A percentile compares a stretch with the other conserved stretches of the same genome.
Conservation (phyloP, 805 yeast species). For the Wickerhamomyces silvicola region DNA sequence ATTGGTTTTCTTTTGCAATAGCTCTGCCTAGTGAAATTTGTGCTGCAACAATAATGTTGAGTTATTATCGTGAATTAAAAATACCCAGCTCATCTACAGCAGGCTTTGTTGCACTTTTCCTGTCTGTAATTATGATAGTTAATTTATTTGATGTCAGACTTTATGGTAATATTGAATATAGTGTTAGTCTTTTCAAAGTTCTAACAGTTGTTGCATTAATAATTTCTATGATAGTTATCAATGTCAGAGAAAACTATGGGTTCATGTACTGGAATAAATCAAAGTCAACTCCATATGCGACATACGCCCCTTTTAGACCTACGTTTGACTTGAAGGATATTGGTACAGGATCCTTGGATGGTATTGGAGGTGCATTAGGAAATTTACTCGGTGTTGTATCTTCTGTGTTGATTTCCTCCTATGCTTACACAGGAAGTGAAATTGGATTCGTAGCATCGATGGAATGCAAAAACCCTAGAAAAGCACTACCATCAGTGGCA, state of each 20-base stretch:
- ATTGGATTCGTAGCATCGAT: slow-evolving; percentile 80
- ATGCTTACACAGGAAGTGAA: slow-evolving; percentile 78
- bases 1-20: slow-evolving; percentile 65
- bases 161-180: slow-evolving; percentile 70
- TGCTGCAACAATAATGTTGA: slow-evolving; percentile 71
- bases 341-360: slow-evolving; percentile 46
- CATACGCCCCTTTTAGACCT: slow-evolving; percentile 71
- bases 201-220: slow-evolving; percentile 46
- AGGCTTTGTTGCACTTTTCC: slow-evolving; percentile 61
- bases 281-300: slow-evolving; percentile 39
- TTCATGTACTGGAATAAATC: slow-evolving; percentile 61
- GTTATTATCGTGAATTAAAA: slow-evolving; percentile 54
- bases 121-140: slow-evolving; percentile 37
- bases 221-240: slow-evolving; percentile 57
- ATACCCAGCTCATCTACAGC: slow-evolving; percentile 46
- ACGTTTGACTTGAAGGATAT: slow-evolving; percentile 59
- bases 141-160: slow-evolving; percentile 65
- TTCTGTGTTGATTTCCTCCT: slow-evolving; percentile 59
- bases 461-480: slow-evolving; percentile 77
- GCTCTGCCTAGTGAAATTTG: slow-evolving; percentile 77
- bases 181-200: slow-evolving; percentile 53
- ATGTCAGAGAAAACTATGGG: slow-evolving; percentile 47
- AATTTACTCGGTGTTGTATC: slow-evolving; percentile 53
- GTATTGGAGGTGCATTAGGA: slow-evolving; percentile 58
- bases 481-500: slow-evolving; percentile 71